phyloP scores from a whole-genome alignment of 805 yeast genomes.

The Metschnikowia picachoensis region DNA sequence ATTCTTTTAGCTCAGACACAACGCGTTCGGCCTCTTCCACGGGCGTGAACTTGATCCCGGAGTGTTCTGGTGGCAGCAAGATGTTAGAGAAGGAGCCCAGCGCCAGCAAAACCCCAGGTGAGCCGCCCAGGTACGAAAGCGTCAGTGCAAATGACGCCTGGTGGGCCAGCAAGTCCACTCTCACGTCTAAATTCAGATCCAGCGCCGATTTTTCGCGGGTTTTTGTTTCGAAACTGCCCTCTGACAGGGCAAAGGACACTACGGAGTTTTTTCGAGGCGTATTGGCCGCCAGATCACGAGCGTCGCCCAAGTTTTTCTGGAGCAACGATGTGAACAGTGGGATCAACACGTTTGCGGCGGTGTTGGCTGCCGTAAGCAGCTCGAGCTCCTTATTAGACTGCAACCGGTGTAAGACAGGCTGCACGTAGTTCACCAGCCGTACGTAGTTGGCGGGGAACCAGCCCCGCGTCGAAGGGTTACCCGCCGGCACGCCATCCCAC shows the following conservation, averaged over 20 bases:
- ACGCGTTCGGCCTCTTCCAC: constrained; percentile 29
- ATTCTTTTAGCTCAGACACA: constrained; percentile 21
- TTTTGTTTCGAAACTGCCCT: constrained; percentile 26
- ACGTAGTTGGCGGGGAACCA: constrained; percentile 80
- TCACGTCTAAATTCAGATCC: neutral
- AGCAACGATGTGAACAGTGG: constrained; percentile 37
- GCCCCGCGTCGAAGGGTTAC: constrained; percentile 52
- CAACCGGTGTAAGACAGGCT: constrained; percentile 37
- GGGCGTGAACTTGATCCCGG: constrained; percentile 14
- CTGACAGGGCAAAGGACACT: constrained; percentile 48
- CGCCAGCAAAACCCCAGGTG: constrained; percentile 2
- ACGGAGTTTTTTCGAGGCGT: constrained; percentile 43
- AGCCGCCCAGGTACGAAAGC: constrained; percentile 6
- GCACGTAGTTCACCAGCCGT: constrained; percentile 42
- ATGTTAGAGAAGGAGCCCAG: constrained; percentile 9
- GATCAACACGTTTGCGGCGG: constrained; percentile 43
- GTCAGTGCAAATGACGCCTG: constrained; percentile 13
- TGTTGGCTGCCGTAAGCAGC: constrained; percentile 43
- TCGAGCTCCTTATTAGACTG: constrained; percentile 39
- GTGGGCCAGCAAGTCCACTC: constrained; percentile 3
- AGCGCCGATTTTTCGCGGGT: neutral
- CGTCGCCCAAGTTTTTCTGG: constrained; percentile 35
- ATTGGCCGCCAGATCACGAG: constrained; percentile 30
- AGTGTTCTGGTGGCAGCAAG: constrained; percentile 14
- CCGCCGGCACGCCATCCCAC: constrained; percentile 76